Conservation (phyloP, 257 asterid species). For the Solanum sitiens region DNA sequence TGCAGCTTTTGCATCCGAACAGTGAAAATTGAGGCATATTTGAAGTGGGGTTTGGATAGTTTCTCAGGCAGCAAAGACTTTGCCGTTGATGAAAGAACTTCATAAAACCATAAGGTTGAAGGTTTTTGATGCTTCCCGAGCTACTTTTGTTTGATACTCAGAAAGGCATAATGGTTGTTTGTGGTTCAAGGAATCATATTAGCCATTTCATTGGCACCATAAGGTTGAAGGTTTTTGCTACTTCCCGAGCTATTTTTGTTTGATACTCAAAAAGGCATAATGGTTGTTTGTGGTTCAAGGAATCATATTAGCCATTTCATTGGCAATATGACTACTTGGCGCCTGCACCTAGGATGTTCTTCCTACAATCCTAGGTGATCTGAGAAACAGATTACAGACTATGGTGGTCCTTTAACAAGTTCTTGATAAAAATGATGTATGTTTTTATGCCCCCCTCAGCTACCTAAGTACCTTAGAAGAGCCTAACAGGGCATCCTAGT, state of each 20-base stretch:
- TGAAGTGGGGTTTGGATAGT: neutral
- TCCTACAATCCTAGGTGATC: no score
- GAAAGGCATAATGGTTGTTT: neutral
- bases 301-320: neutral
- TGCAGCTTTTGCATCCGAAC: neutral
- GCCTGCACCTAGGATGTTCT: neutral
- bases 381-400: no score
- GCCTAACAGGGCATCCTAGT: no score
- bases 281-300: neutral
- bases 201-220: neutral
- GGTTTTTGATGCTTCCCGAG: neutral
- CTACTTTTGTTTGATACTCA: neutral
- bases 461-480: no score
- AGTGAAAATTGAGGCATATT: neutral
- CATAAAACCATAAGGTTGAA: neutral
- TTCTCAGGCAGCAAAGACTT: neutral
- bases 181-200: neutral
- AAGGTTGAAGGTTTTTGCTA: neutral
- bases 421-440: no score
- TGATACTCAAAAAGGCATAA: neutral
- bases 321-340: neutral
- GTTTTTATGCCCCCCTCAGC: no score
- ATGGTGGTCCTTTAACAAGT: no score
- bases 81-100: neutral
- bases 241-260: neutral